Base-by-base conservation (phyloP, 345 rosid species). In the Lepidium aucheri region DNA sequence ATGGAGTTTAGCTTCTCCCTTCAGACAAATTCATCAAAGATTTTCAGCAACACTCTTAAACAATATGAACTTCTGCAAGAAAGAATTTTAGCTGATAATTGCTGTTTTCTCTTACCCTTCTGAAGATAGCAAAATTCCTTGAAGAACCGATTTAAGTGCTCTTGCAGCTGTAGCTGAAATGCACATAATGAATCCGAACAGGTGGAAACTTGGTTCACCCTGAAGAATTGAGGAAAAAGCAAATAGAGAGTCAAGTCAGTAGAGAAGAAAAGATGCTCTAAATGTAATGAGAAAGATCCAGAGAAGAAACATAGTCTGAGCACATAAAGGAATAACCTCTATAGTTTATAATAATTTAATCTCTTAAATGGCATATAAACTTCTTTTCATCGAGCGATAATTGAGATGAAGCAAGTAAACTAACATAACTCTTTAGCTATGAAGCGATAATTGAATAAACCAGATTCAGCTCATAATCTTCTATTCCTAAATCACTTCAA, bases 131-230 rank as follows among this genome's bases (percentile, higher is more conserved):
- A 86, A 65, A 80, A 89, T 89, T 26, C 83, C 90, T 78, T 86
- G 96, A 67, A 84, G 77, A 40, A 86, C 96, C 3, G 90, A 81
- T 39, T 86, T 89, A 50, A 82, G 82, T 14, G 96, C 93, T 80
- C 93, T 83, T 43, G 85, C 92, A 68, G 88, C 93, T 16, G 93
- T 86, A 24, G 93, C 92, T 43, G 79, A 77, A 56, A 83, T 68
- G 50, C 90, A 89, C 86, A 80, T 76, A 45, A 89, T 62, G 72
- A 89, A 83, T 33, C 92, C 87, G 47, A 89, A 84, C 8, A 84
- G 71, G 53, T 84, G 83, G 76, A 89, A 89, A 70, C 87, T 88
- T 14, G 96, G 96, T 54, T 88, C 92, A 50, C 88, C 79, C 92
- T 86, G 53, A 33, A 46, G 4, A 47, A 58, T 6, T 3, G 16